Base-by-base conservation (phyloP, 352 stramenopile genomes). In the Pythium folliculosum region DNA sequence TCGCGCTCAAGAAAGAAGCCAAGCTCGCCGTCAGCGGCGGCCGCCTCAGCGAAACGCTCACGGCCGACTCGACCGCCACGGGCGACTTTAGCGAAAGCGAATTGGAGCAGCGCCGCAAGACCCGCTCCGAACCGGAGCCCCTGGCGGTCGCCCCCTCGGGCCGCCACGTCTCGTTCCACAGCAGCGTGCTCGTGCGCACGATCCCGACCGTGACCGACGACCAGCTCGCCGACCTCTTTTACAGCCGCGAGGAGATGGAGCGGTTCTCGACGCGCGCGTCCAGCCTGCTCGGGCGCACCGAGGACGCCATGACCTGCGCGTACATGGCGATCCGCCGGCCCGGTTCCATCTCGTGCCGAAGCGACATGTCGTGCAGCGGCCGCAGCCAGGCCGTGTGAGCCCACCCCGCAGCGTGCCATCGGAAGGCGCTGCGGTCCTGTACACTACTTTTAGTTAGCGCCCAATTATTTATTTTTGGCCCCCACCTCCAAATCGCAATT, bases 91-190 rank as follows among this genome's bases (percentile, higher is more conserved):
- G 51, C 52, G 57, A 74, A n/a, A 32, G 25, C 54, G 60, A 67
- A 17, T 23, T 69, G 16, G 52, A 68, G 32, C 51, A 48, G 21
- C 12, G 21, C 9, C 45, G 54, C 21, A 57, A 63, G 32, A 19
- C 51, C 17, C 59, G 65, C 35, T 25, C 43, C 16, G 62, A 62
- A 25, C 47, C 63, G 4, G 63, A 63, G 37, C 37, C 17, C 1
- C 22, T 43, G 0, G 22, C 57, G 6, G 47, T 22, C 14, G 35
- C 32, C 7, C 17, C 13, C 12, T 14, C 49, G 6, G 50, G 60
- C 14, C 78, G 82, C 43, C 78, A 72, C 53, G 82, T 90, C 35
- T 85, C 80, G 30, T 90, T 90, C 68, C 82, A 84, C 62, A 69
- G 62, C 63, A 84, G 72, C 27, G 82, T 90, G 30, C 57, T 84